Evolutionary conservation across 1,284 basidiomycete species (phyloP), one percentile per base, ranked within the genome.

Genomic region (Melampsora americana): DNA sequence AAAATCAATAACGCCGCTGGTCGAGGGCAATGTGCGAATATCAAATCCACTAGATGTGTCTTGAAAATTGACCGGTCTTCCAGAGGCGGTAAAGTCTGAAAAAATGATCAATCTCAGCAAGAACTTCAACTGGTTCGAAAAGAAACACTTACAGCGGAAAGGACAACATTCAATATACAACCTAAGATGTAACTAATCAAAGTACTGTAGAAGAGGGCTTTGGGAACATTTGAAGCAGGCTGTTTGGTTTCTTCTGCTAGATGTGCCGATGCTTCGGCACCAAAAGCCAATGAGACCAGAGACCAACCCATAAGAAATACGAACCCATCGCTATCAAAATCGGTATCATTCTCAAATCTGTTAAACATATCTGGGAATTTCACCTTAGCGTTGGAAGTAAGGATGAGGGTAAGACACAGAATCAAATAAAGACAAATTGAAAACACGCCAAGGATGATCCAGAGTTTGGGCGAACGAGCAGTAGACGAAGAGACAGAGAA

Each of bases 271-370:
- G 53, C 66, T 68, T 75, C 66, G 9, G 73, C 71, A 20, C 71
- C 71, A n/a, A 74, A 74, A 16, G 71, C 71, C 5, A 74, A 64
- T 20, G 71, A 66, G 5, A 66, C 64, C 30, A 74, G 65, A 2
- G 71, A 74, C 12, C 62, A 66, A 35, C 71, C 71, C 71, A 74
- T 74, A 35, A 74, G 64, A 20, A 74, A 74, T 5, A 74, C 71
- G 23, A 74, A 74, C 4, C 71, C 71, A 32, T 66, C 56, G 1
- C 62, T 66, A 14, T 74, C 39, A 59, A 66, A 74, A 23, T 48
- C 53, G 0, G 71, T 74, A 16, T 66, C 35, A 39, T 74, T 74
- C 9, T 74, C 35, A 39, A 66, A 74, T 0, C 50, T 74, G 5
- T 66, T 53, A 9, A 35, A 9, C 48, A 66, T 66, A 12, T 53